Evolutionary conservation across 164 flowering plant genomes (phyloP).

Genomic region (Tetrastigma voinierianum): DNA sequence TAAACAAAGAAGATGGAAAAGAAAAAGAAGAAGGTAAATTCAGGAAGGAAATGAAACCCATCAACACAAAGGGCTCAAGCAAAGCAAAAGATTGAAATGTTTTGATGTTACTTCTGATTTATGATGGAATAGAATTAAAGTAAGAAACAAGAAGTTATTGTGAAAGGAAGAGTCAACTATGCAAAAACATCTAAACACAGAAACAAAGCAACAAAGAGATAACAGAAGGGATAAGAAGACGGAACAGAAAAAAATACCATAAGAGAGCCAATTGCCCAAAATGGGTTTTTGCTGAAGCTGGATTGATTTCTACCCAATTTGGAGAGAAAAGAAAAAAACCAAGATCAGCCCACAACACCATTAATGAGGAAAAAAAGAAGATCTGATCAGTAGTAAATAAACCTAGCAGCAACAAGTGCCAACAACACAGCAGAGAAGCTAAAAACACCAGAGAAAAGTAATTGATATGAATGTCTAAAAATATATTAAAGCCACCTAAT

Average conservation of each 20-base stretch:
- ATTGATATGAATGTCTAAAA: background rate
- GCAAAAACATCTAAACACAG: background rate
- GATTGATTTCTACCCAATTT: background rate
- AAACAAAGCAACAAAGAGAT: background rate
- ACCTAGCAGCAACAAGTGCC: slow-evolving; percentile 6
- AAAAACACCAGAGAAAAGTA: background rate
- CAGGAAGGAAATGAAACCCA: background rate
- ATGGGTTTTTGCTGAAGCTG: background rate
- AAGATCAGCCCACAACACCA: background rate
- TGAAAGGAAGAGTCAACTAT: background rate
- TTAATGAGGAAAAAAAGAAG: background rate
- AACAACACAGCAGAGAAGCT: slow-evolving; percentile 1
- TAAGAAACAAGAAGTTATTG: background rate
- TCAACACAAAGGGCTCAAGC: background rate
- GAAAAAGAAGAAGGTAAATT: background rate
- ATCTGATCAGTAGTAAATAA: background rate
- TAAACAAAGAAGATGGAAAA: background rate
- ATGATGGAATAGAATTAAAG: background rate
- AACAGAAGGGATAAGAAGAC: slow-evolving; percentile 17
- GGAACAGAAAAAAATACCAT: background rate
- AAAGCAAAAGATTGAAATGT: background rate
- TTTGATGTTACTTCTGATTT: background rate
- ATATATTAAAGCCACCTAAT: slow-evolving; percentile 4
- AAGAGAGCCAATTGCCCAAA: slow-evolving; percentile 2
- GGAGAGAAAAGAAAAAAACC: background rate